Percentiles rank a stretch among this genome's conserved stretches.
Evolutionary conservation across 495 filamentous ascomycete species (phyloP).

Genomic region (Penicillium atrosanguineum): DNA sequence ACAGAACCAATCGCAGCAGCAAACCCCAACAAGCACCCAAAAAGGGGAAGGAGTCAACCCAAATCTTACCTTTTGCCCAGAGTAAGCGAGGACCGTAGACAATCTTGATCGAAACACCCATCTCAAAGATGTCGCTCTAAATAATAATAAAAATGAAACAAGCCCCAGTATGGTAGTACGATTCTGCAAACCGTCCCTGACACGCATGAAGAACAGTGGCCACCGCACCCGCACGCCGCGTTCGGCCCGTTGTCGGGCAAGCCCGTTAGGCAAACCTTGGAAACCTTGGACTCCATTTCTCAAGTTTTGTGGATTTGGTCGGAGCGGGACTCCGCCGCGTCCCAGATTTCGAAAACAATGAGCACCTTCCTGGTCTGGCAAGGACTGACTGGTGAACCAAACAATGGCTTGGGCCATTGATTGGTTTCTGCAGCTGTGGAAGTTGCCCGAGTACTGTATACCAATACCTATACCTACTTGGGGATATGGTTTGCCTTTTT

Average conservation of each 20-base stretch:
- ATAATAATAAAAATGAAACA: neutral
- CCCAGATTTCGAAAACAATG: conserved; percentile 1
- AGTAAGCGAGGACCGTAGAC: neutral
- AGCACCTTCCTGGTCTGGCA: conserved; percentile 29
- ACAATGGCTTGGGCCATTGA: neutral
- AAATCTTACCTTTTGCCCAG: neutral
- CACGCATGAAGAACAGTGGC: conserved; percentile 1
- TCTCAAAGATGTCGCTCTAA: neutral
- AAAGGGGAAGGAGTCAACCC: neutral
- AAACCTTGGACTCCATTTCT: conserved; percentile 4
- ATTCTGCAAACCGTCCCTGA: neutral
- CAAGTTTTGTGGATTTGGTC: conserved; percentile 13
- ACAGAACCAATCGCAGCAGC: neutral
- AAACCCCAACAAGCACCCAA: neutral
- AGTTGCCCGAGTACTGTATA: neutral
- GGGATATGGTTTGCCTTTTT: neutral
- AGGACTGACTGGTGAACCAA: conserved; percentile 2
- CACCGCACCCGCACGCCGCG: conserved; percentile 24
- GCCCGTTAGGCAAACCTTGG: conserved; percentile 32
- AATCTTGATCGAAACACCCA: neutral
- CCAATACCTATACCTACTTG: too few relatives aligned
- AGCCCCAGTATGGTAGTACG: neutral
- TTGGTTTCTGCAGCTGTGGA: neutral
- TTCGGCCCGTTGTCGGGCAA: conserved; percentile 35
- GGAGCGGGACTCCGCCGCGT: conserved; percentile 19